Percentiles rank a stretch among this genome's conserved stretches.
Evolutionary conservation across 345 rosid species (phyloP).

Genomic region (Arabidopsis arenosa): DNA sequence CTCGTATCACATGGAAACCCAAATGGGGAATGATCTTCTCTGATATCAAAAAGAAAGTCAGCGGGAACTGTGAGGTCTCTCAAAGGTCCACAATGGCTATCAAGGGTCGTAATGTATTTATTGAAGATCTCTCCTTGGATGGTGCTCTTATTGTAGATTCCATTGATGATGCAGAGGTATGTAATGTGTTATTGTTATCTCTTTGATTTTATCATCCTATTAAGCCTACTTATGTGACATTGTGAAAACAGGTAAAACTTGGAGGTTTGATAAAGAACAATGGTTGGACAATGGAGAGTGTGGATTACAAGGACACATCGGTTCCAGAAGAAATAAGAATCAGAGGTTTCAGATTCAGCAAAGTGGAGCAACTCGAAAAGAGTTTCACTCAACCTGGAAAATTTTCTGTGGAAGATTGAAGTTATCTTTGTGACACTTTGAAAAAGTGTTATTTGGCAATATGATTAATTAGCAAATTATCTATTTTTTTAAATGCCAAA

Average conservation of each 20-base stretch:
- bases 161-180: constrained; percentile 83
- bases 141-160: constrained; percentile 80
- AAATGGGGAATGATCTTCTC: constrained; percentile 85
- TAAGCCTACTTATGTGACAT: constrained; percentile 17
- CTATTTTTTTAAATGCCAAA: no score
- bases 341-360: constrained; percentile 80
- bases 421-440: constrained; percentile 6
- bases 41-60: constrained; percentile 70
- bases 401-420: constrained; percentile 38
- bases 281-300: constrained; percentile 78
- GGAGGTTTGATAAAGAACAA: constrained; percentile 74
- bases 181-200: constrained; percentile 2
- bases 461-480: background rate
- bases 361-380: constrained; percentile 71
- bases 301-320: constrained; percentile 72
- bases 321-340: constrained; percentile 77
- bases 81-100: constrained; percentile 75
- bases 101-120: constrained; percentile 60
- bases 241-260: constrained; percentile 60
- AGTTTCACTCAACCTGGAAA: constrained; percentile 60
- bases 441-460: background rate
- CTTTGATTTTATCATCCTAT: constrained; percentile 2
- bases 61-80: constrained; percentile 66
- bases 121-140: constrained; percentile 72
- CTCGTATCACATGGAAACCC: constrained; percentile 84